Conservation (phyloP, 495 filamentous ascomycete genomes). For the Aspergillus egyptiacus region DNA sequence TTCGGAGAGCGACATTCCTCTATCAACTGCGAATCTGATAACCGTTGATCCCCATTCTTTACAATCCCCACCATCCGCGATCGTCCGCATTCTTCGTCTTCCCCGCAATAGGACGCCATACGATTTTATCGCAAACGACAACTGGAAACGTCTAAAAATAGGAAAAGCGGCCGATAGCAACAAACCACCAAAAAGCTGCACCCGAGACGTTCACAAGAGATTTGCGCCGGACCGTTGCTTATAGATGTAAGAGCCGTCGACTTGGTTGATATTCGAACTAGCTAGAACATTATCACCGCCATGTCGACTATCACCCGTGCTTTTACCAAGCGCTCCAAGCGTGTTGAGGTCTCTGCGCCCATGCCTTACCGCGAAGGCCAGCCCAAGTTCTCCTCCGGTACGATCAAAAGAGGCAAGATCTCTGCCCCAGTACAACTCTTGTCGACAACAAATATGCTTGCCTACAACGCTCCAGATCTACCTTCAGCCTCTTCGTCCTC, state of each 20-base stretch:
- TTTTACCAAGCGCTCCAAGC: constrained; percentile 57
- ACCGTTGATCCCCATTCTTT: constrained; percentile 28
- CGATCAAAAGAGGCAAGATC: constrained; percentile 60
- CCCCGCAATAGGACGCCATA: constrained; percentile 14
- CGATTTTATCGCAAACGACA: constrained; percentile 11
- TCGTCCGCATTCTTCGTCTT: constrained; percentile 26
- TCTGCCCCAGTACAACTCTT: constrained; percentile 80
- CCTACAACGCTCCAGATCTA: constrained; percentile 85
- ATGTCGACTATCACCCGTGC: constrained; percentile 55
- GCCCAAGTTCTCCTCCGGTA: constrained; percentile 41
- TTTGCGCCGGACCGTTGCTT: not conserved
- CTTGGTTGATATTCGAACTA: not conserved
- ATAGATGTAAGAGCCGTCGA: constrained; percentile 1
- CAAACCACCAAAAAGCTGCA: not conserved
- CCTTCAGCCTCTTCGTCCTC: constrained; percentile 52
- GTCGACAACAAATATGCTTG: constrained; percentile 93
- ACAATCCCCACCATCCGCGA: constrained; percentile 27
- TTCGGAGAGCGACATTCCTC: constrained; percentile 2
- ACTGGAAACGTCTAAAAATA: constrained; percentile 19
- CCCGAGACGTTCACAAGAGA: constrained; percentile 11
- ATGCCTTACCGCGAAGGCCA: constrained; percentile 47
- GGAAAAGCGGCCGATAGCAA: constrained; percentile 9
- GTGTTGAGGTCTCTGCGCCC: constrained; percentile 42
- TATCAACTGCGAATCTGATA: constrained; percentile 21
- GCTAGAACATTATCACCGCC: constrained; percentile 11